Conservation (phyloP, 768 basidiomycete species). For the Pleurotus cornucopiae region DNA sequence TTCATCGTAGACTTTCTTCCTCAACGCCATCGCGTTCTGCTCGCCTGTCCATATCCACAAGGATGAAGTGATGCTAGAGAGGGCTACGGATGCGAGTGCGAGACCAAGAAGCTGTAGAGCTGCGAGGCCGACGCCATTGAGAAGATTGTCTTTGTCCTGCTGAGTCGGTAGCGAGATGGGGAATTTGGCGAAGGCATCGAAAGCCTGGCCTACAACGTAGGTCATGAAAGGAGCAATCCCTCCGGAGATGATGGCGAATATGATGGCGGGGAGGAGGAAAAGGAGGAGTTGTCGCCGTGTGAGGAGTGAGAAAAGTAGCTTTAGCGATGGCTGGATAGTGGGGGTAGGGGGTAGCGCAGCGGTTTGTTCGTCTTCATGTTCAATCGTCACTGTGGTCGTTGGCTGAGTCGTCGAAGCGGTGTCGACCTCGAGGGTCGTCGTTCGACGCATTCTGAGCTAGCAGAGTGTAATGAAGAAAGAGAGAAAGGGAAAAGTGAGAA, state of each 20-base stretch:
- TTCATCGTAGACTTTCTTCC: constrained; percentile 63
- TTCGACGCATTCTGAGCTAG: constrained; percentile 13
- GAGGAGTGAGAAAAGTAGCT: constrained; percentile 63
- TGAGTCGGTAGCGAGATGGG: constrained; percentile 27
- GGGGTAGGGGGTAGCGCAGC: neutral
- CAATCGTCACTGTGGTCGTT: neutral
- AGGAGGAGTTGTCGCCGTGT: constrained; percentile 50
- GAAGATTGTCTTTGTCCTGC: constrained; percentile 43
- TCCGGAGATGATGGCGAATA: constrained; percentile 61
- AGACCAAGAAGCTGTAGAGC: constrained; percentile 66
- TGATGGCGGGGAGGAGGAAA: constrained; percentile 61
- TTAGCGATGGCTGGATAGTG: constrained; percentile 19
- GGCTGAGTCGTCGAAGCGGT: constrained; percentile 6
- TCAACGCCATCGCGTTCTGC: constrained; percentile 62
- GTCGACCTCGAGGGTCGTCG: constrained; percentile 11
- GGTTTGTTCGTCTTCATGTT: neutral
- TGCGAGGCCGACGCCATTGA: constrained; percentile 53
- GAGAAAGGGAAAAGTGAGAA: constrained; percentile 1
- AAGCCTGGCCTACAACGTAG: constrained; percentile 69
- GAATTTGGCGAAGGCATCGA: constrained; percentile 68
- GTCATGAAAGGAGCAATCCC: constrained; percentile 88
- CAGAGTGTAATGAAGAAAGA: neutral
- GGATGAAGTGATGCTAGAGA: constrained; percentile 71
- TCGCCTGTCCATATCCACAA: constrained; percentile 92
- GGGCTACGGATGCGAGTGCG: constrained; percentile 57